Evolutionary conservation across 768 basidiomycete genomes (phyloP).

Genomic region (Phylloporus sp.): DNA sequence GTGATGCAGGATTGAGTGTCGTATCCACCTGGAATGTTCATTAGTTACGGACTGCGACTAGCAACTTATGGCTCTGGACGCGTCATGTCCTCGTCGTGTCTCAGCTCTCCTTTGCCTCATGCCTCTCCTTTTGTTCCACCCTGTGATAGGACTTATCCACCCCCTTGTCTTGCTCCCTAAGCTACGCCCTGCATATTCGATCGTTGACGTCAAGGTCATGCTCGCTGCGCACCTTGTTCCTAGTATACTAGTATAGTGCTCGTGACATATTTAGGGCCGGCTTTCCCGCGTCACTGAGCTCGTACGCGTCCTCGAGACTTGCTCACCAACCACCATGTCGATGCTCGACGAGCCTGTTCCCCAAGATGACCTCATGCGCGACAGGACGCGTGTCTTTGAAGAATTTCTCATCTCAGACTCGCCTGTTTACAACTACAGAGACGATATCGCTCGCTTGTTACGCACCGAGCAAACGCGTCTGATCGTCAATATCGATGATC

Average conservation of each 20-base stretch:
- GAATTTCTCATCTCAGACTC: conserved; percentile 76
- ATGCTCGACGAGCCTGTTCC: conserved; percentile 53
- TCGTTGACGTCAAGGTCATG: too few relatives aligned
- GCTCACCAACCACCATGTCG: conserved; percentile 24
- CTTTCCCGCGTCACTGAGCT: conserved; percentile 22
- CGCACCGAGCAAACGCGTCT: conserved; percentile 81
- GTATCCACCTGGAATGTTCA: not conserved
- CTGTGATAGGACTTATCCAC: too few relatives aligned
- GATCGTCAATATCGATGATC: conserved; percentile 92
- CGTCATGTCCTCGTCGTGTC: too few relatives aligned
- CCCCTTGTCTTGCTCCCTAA: too few relatives aligned
- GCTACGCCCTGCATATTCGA: too few relatives aligned
- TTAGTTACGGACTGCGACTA: too few relatives aligned
- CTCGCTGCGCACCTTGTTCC: too few relatives aligned
- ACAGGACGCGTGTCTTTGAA: conserved; percentile 75
- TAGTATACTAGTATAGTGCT: too few relatives aligned
- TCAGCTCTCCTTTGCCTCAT: too few relatives aligned
- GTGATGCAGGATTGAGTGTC: conserved; percentile 30
- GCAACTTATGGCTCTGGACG: too few relatives aligned
- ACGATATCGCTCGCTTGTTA: conserved; percentile 80
- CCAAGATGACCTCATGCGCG: conserved; percentile 69
- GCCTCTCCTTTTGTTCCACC: too few relatives aligned
- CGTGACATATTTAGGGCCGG: conserved; percentile 32
- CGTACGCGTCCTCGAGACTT: conserved; percentile 4
- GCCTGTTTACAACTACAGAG: conserved; percentile 73